Conservation (phyloP, 2,329 filamentous ascomycete genomes). For the Calonectria honghensis region DNA sequence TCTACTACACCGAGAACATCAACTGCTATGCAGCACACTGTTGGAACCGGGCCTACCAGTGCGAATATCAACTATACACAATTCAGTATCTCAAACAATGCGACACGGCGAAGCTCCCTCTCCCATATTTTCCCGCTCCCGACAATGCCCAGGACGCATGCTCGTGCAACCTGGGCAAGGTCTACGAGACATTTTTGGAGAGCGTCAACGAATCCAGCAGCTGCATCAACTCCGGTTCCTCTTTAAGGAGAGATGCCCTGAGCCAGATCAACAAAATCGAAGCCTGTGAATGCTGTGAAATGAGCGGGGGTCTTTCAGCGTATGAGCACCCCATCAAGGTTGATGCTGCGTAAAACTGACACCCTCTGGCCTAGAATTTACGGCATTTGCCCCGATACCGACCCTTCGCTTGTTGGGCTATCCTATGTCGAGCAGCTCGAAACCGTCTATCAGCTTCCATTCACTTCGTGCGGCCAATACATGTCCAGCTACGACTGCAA, state of each 20-base stretch:
- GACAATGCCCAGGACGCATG: slow-evolving; percentile 58
- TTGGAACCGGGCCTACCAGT: slow-evolving; percentile 64
- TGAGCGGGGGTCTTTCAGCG: slow-evolving; percentile 60
- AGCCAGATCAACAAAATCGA: slow-evolving; percentile 49
- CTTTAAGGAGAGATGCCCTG: slow-evolving; percentile 47
- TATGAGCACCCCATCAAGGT: slow-evolving; percentile 41
- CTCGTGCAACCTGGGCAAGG: slow-evolving; percentile 61
- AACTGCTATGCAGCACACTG: slow-evolving; percentile 62
- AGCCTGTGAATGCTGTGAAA: slow-evolving; percentile 60
- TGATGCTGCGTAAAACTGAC: neutral
- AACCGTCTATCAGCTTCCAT: slow-evolving; percentile 40
- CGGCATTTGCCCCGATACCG: slow-evolving; percentile 59
- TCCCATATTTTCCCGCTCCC: slow-evolving; percentile 63
- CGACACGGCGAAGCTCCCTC: slow-evolving; percentile 54
- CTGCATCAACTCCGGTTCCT: slow-evolving; percentile 46
- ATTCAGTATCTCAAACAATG: slow-evolving; percentile 59
- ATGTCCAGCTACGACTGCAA: slow-evolving; percentile 51
- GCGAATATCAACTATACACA: slow-evolving; percentile 62
- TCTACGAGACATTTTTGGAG: slow-evolving; percentile 50
- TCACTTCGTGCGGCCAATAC: slow-evolving; percentile 43
- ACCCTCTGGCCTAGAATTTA: slow-evolving; percentile 51
- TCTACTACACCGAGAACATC: slow-evolving; percentile 52
- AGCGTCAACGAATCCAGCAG: slow-evolving; percentile 41
- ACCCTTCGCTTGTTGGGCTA: slow-evolving; percentile 49
- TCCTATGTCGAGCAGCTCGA: slow-evolving; percentile 43